Conservation (phyloP, 148 eudicot species). For the Cornus suecica region DNA sequence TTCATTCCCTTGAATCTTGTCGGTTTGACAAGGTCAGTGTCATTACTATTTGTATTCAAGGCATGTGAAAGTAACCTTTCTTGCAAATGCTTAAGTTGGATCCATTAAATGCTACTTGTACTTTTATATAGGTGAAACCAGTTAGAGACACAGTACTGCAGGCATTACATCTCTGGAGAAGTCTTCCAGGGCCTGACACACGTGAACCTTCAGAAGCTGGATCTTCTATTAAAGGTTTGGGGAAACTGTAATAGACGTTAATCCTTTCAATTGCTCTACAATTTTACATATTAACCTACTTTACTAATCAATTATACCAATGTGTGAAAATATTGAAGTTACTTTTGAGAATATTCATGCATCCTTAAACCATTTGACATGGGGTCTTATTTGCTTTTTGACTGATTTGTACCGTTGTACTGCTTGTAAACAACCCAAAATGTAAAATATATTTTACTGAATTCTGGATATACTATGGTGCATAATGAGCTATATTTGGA, state of each 20-base stretch:
- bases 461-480: background rate
- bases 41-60: background rate
- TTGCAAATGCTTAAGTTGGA: slow-evolving; percentile 19
- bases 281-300: background rate
- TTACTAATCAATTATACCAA: background rate
- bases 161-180: slow-evolving; percentile 72
- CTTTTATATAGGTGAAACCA: slow-evolving; percentile 68
- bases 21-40: slow-evolving; percentile 80
- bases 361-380: background rate
- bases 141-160: slow-evolving; percentile 75
- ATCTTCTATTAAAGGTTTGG: slow-evolving; percentile 59
- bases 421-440: background rate
- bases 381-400: background rate
- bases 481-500: background rate
- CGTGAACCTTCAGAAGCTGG: slow-evolving; percentile 62
- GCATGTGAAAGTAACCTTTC: background rate
- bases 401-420: background rate
- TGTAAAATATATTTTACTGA: background rate
- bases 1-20: slow-evolving; percentile 73
- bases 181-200: slow-evolving; percentile 45
- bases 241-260: background rate
- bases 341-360: background rate
- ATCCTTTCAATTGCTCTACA: background rate
- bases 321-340: background rate
- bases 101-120: slow-evolving; percentile 10